Conservation (phyloP, 352 stramenopile genomes). For the Phytophthora sp. region DNA sequence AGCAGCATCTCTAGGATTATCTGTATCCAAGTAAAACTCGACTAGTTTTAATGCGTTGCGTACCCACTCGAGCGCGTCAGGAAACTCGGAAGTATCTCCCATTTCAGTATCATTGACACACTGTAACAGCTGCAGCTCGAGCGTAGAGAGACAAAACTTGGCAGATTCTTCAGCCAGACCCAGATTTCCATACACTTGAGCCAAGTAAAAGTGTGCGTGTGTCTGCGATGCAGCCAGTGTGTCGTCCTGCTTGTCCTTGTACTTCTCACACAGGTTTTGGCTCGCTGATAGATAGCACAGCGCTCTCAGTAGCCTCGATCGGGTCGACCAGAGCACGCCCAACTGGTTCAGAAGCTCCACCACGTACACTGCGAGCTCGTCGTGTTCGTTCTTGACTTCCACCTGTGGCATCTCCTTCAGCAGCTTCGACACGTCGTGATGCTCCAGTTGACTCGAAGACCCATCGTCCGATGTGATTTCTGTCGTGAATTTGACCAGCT, state of each 20-base stretch:
- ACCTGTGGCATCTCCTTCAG: slow-evolving; percentile 31
- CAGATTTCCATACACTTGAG: slow-evolving; percentile 68
- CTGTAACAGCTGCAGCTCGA: slow-evolving; percentile 60
- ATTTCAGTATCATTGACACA: slow-evolving; percentile 12
- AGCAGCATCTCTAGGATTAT: slow-evolving; percentile 51
- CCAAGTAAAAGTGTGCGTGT: slow-evolving; percentile 75
- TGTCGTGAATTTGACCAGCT: slow-evolving; percentile 42
- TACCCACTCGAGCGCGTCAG: slow-evolving; percentile 56
- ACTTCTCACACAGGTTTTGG: slow-evolving; percentile 28
- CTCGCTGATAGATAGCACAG: slow-evolving; percentile 65
- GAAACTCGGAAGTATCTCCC: slow-evolving; percentile 11
- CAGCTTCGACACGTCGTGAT: neutral
- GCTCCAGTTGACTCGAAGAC: neutral
- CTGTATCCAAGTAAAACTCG: slow-evolving; percentile 63
- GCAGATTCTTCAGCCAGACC: slow-evolving; percentile 57
- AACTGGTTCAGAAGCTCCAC: slow-evolving; percentile 64
- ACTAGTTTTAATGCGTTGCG: slow-evolving; percentile 62
- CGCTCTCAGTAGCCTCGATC: slow-evolving; percentile 46
- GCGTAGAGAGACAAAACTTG: slow-evolving; percentile 64
- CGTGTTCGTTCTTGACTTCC: slow-evolving; percentile 14
- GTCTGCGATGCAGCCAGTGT: slow-evolving; percentile 36
- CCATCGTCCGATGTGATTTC: slow-evolving; percentile 28
- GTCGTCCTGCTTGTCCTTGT: slow-evolving; percentile 4
- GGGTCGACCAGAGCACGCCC: slow-evolving; percentile 75
- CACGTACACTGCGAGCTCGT: slow-evolving; percentile 29